phyloP scores from a whole-genome alignment of 1,284 basidiomycete genomes.

The Rhizopogon hawkerae region DNA sequence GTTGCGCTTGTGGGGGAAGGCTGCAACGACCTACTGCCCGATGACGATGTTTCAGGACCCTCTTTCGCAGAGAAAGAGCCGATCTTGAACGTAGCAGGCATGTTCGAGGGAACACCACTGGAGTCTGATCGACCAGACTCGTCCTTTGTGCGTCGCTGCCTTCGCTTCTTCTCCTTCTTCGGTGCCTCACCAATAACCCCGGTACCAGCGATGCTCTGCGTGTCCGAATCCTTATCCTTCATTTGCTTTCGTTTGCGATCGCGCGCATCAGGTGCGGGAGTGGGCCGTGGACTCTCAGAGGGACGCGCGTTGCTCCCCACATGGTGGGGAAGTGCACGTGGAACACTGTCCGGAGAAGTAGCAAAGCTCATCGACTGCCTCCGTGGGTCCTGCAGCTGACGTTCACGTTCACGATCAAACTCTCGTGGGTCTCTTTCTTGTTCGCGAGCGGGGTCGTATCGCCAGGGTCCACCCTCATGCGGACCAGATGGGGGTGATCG shows the following conservation, averaged over 20 bases:
- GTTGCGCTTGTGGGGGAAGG: constrained; percentile 59
- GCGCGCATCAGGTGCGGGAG: constrained; percentile 25
- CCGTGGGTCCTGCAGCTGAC: constrained; percentile 17
- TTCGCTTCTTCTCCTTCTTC: constrained; percentile 38
- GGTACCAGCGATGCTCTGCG: constrained; percentile 24
- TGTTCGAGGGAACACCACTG: constrained; percentile 10
- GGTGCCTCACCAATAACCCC: constrained; percentile 21
- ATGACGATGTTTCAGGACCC: constrained; percentile 52
- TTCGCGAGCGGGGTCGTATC: constrained; percentile 26
- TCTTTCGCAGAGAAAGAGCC: constrained; percentile 32
- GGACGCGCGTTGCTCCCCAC: constrained; percentile 21
- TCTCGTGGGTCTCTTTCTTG: constrained; percentile 21
- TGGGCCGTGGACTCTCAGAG: constrained; percentile 37
- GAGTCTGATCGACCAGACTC: constrained; percentile 27
- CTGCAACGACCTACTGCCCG: constrained; percentile 51
- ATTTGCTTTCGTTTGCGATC: constrained; percentile 22
- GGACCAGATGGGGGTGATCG: constrained; percentile 20
- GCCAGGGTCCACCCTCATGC: constrained; percentile 23
- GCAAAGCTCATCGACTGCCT: constrained; percentile 18
- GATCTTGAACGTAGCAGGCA: constrained; percentile 32
- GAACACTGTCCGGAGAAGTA: constrained; percentile 25
- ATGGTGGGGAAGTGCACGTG: constrained; percentile 26
- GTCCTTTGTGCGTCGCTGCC: constrained; percentile 29
- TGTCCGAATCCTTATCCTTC: constrained; percentile 35
- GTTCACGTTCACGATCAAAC: constrained; percentile 18